Conservation (phyloP, 345 rosid species). For the Adansonia digitata region DNA sequence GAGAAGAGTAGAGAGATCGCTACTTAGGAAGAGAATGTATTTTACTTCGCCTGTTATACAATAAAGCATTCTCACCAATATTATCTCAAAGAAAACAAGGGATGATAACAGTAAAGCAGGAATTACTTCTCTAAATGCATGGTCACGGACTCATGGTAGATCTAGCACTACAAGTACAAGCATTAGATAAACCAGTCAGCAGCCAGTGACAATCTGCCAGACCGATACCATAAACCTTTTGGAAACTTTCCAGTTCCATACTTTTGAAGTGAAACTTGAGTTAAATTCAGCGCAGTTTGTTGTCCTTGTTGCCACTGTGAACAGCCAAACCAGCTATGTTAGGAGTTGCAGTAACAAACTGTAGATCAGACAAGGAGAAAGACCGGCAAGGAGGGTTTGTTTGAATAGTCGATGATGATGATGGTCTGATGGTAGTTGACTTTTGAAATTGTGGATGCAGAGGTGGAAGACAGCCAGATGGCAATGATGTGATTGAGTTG, state of each 20-base stretch:
- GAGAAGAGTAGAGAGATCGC: neutral
- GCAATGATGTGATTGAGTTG: neutral
- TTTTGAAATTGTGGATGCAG: slow-evolving; percentile 27
- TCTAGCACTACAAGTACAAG: slow-evolving; percentile 9
- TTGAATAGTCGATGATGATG: slow-evolving; percentile 12
- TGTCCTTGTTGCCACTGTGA: slow-evolving; percentile 16
- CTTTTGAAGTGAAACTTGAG: neutral
- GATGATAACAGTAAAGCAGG: slow-evolving; percentile 2
- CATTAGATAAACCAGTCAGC: slow-evolving; percentile 12
- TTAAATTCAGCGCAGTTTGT: slow-evolving; percentile 12
- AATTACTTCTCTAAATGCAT: slow-evolving; percentile 6
- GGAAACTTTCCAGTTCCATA: slow-evolving; percentile 2
- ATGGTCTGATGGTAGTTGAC: slow-evolving; percentile 10
- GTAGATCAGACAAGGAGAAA: slow-evolving; percentile 38
- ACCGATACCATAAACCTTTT: slow-evolving; percentile 2
- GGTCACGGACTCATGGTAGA: neutral
- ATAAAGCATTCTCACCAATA: slow-evolving; percentile 6
- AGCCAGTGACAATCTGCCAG: neutral
- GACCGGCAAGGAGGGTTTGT: slow-evolving; percentile 29
- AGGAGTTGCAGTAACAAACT: slow-evolving; percentile 21
- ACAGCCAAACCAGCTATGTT: slow-evolving; percentile 8
- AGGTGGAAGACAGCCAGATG: slow-evolving; percentile 31
- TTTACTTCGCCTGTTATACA: slow-evolving; percentile 11
- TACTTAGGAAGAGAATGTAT: slow-evolving; percentile 1
- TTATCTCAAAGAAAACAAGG: neutral